Base-by-base conservation (phyloP, 345 rosid genomes). In the Cardiospermum halicacabum region DNA sequence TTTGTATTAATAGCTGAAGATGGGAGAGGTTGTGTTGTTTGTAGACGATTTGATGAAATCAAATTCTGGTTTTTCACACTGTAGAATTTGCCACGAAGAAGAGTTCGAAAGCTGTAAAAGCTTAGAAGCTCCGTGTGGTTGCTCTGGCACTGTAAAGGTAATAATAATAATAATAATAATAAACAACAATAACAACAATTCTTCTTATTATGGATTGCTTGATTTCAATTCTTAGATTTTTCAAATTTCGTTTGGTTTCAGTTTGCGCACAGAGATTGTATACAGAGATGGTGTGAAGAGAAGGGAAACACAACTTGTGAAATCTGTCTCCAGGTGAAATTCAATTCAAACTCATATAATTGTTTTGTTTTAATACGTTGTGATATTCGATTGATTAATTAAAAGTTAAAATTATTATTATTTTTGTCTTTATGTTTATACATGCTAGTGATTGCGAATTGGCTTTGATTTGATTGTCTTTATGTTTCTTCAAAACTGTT, bases 221-320 rank as follows among this genome's bases (percentile, higher is more conserved):
- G n/a, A 36, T 30, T 53, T 48, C 21, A 3, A 53, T 18, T 47
- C 9, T 4, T 7, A n/a, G 25, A 42, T 30, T 24, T 21, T 5
- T 39, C 43, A 58, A 37, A 18, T 19, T 2, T 16, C 64, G 13
- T 2, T 43, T 73, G n/a, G 1, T 50, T 49, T 61, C 85, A 86
- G 96, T 89, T 73, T 64, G 92, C 96, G 0, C 96, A 91, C 61
- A 89, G 97, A 78, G 87, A 85, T 72, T 91, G 99, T 57, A 87
- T 91, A 77, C 97, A 94, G 89, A 83, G 96, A 67, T 94, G 99
- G 99, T 91, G 97, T n/a, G 48, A 94, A 65, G 96, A 91, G 84
- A 94, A 94, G 80, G 97, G 99, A 53, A 89, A 82, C 80, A 89
- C 93, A 12, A 84, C 75, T 60, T 94, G 97, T 60, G 99, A 94